phyloP scores from a whole-genome alignment of 805 yeast genomes.

The Priceomyces haplophilus region DNA sequence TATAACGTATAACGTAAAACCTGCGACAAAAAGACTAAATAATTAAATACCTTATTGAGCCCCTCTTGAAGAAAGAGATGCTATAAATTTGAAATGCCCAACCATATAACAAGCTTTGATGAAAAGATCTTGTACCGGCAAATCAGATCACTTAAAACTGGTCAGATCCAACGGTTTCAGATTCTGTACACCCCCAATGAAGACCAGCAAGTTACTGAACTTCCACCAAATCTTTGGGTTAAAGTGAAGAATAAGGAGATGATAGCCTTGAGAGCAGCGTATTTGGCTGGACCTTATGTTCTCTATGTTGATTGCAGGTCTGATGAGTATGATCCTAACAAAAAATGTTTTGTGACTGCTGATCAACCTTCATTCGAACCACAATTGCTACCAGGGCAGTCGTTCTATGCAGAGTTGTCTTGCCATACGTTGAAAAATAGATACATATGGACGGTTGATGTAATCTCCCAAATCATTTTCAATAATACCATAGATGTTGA shows the following conservation, averaged over 20 bases:
- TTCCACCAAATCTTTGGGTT: slow-evolving; percentile 41
- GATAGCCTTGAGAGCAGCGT: slow-evolving; percentile 74
- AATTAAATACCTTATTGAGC: background rate
- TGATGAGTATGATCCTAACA: slow-evolving; percentile 54
- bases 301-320: slow-evolving; percentile 81
- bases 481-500: slow-evolving; percentile 64
- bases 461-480: slow-evolving; percentile 76
- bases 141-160: slow-evolving; percentile 49
- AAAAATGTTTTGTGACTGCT: slow-evolving; percentile 60
- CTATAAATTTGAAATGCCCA: background rate
- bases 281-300: slow-evolving; percentile 83
- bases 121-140: slow-evolving; percentile 33
- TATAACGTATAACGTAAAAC: background rate
- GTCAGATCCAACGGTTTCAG: slow-evolving; percentile 56
- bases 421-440: slow-evolving; percentile 57
- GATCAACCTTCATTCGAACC: slow-evolving; percentile 78
- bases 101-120: slow-evolving; percentile 4
- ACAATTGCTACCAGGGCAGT: slow-evolving; percentile 66
- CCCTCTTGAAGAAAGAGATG: too few relatives aligned
- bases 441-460: slow-evolving; percentile 77
- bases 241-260: slow-evolving; percentile 70
- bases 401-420: slow-evolving; percentile 56
- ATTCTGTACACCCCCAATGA: slow-evolving; percentile 45
- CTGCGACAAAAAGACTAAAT: background rate
- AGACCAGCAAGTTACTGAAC: slow-evolving; percentile 3